Percentiles rank a stretch among this genome's conserved stretches.
Conservation (phyloP, 2,329 filamentous ascomycete species). For the Fusarium musae region DNA sequence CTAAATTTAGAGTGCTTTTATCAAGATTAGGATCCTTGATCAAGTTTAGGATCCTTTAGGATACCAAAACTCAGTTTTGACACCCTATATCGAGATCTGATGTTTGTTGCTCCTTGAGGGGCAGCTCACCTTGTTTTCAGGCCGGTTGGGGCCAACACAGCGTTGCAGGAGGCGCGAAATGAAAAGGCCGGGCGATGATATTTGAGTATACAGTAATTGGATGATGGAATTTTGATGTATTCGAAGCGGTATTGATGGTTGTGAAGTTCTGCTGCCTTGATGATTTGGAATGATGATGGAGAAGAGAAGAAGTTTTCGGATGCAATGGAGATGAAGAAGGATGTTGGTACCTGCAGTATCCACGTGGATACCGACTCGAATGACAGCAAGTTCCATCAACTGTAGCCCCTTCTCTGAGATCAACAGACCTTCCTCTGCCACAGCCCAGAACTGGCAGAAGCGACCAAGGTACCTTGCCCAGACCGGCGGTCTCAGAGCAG, state of each 20-base stretch:
- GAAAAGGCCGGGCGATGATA: not conserved
- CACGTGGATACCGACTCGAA: no score
- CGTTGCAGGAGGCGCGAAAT: not conserved
- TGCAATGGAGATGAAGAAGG: no score
- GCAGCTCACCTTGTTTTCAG: not conserved
- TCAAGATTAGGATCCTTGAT: no score
- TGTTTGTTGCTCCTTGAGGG: no score
- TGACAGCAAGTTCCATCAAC: no score
- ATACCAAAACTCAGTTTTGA: no score
- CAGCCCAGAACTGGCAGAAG: not conserved
- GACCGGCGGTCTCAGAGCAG: not conserved
- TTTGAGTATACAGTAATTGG: not conserved
- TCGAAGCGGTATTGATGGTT: not conserved
- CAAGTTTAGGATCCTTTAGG: no score
- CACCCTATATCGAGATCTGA: no score
- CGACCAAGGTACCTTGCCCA: not conserved
- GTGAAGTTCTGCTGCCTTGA: not conserved
- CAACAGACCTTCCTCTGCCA: not conserved
- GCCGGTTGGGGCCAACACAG: not conserved
- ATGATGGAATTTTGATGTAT: not conserved
- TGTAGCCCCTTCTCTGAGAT: no score
- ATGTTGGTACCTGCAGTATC: no score
- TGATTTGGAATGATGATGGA: not conserved
- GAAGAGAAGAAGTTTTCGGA: not conserved
- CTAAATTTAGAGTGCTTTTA: no score